Conservation (phyloP, 2,329 filamentous ascomycete genomes). For the Trichoderma citrinoviride region DNA sequence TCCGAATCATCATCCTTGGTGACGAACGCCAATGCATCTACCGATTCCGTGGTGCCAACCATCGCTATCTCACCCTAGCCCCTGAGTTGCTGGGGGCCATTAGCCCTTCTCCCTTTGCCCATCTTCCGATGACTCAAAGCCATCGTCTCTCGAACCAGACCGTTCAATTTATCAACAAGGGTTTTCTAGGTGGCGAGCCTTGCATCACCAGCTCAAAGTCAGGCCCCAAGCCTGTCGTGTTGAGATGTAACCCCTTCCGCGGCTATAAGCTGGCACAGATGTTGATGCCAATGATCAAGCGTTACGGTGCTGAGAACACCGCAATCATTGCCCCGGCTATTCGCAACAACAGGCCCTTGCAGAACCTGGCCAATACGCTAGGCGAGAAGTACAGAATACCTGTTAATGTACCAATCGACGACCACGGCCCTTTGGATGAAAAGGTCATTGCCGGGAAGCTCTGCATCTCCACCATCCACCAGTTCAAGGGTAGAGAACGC, state of each 20-base stretch:
- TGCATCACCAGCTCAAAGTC: slow-evolving; percentile 32
- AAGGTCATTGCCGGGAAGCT: slow-evolving; percentile 31
- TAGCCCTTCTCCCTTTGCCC: not conserved
- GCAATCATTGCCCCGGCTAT: slow-evolving; percentile 4
- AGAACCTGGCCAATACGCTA: not conserved
- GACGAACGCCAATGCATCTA: slow-evolving; percentile 35
- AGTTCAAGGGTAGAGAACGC: slow-evolving; percentile 36
- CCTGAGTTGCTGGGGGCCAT: slow-evolving; percentile 17
- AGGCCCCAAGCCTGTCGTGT: slow-evolving; percentile 31
- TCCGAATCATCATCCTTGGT: slow-evolving; percentile 32
- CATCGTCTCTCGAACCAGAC: slow-evolving; percentile 31
- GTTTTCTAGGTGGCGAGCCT: slow-evolving; percentile 29
- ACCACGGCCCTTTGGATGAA: slow-evolving; percentile 26
- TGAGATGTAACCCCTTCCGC: slow-evolving; percentile 25
- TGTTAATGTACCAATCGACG: not conserved
- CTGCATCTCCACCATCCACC: slow-evolving; percentile 33
- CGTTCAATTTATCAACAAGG: slow-evolving; percentile 30
- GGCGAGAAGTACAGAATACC: not conserved
- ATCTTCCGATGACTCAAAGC: slow-evolving; percentile 20
- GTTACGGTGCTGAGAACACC: slow-evolving; percentile 2
- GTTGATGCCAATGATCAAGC: not conserved
- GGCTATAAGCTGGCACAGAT: slow-evolving; percentile 19
- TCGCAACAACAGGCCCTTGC: not conserved
- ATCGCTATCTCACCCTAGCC: slow-evolving; percentile 30
- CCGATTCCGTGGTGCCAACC: slow-evolving; percentile 31